Conservation (phyloP, 768 basidiomycete genomes). For the Flagelloscypha sp. region DNA sequence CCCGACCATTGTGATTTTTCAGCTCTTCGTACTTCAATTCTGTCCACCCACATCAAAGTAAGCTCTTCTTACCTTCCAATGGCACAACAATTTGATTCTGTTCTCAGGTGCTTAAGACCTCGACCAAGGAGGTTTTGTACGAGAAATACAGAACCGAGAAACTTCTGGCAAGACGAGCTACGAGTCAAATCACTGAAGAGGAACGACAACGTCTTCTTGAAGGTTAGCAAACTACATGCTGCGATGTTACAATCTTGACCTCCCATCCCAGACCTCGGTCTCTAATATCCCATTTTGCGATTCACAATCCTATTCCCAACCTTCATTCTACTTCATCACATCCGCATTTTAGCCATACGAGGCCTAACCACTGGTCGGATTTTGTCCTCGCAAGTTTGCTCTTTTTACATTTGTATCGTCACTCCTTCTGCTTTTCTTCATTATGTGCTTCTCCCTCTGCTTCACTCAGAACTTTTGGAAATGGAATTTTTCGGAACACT, state of each 20-base stretch:
- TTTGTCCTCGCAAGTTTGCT: no score
- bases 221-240: conserved; percentile 34
- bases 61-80: conserved; percentile 13
- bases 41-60: conserved; percentile 84
- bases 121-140: conserved; percentile 85
- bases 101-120: conserved; percentile 64
- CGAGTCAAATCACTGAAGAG: conserved; percentile 67
- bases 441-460: no score
- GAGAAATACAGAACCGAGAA: conserved; percentile 92
- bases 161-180: conserved; percentile 78
- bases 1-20: conserved; percentile 85
- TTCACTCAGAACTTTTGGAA: no score
- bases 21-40: conserved; percentile 71
- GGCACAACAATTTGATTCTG: conserved; percentile 4
- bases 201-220: conserved; percentile 65
- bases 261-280: conserved; percentile 37
- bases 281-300: conserved; percentile 31
- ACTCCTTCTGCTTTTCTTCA: no score
- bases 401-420: no score
- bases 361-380: no score
- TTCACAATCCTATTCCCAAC: no score
- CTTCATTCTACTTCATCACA: no score
- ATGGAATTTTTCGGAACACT: no score
- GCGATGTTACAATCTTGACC: background rate
- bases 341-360: no score